Conservation (phyloP, 768 basidiomycete species). For the Xerocomellus intermedius region DNA sequence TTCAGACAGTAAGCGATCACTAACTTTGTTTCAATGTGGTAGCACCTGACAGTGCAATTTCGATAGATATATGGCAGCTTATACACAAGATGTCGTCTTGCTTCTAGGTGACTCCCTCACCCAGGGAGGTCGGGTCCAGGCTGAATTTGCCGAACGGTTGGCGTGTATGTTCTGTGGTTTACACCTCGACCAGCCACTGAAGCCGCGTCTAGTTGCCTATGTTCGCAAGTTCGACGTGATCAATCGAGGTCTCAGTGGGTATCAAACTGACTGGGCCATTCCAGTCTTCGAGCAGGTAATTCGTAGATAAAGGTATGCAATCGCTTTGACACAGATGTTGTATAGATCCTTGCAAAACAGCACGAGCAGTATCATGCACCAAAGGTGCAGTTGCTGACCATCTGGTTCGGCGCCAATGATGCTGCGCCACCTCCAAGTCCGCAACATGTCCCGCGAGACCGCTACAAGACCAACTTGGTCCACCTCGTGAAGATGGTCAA, state of each 20-base stretch:
- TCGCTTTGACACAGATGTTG: background rate
- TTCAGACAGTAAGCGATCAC: background rate
- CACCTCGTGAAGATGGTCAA: slow-evolving; percentile 62
- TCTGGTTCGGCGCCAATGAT: slow-evolving; percentile 94
- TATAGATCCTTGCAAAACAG: slow-evolving; percentile 58
- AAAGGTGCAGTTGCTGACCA: slow-evolving; percentile 67
- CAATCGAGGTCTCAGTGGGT: slow-evolving; percentile 82
- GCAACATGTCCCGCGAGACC: slow-evolving; percentile 74
- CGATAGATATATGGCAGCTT: slow-evolving; percentile 43
- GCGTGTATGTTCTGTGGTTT: slow-evolving; percentile 31
- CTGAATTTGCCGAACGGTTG: slow-evolving; percentile 69
- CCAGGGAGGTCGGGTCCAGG: slow-evolving; percentile 57
- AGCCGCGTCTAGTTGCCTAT: slow-evolving; percentile 57
- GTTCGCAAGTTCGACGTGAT: slow-evolving; percentile 79
- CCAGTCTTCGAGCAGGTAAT: slow-evolving; percentile 74
- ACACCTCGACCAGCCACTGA: background rate
- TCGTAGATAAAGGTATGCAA: background rate
- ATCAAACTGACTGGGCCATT: slow-evolving; percentile 84
- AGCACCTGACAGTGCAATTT: background rate
- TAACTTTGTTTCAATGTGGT: background rate
- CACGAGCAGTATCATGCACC: slow-evolving; percentile 48
- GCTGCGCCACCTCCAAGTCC: slow-evolving; percentile 59
- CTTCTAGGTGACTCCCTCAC: slow-evolving; percentile 85
- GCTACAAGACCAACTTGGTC: slow-evolving; percentile 63
- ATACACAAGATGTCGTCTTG: slow-evolving; percentile 62